Evolutionary conservation across 805 yeast species (phyloP).

Genomic region (Cyberlindnera americana): DNA sequence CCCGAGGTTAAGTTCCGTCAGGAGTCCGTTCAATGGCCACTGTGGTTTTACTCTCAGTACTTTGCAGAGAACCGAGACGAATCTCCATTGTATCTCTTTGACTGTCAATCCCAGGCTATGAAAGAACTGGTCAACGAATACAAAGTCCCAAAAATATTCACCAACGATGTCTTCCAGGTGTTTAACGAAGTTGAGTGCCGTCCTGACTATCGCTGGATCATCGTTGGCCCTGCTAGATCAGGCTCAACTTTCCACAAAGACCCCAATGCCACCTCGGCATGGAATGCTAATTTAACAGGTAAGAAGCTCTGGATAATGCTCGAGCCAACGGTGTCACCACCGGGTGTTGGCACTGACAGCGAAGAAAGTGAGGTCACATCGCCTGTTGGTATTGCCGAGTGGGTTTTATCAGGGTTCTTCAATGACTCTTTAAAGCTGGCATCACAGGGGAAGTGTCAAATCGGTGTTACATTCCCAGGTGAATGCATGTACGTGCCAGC

Average conservation of each 20-base stretch:
- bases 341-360: slow-evolving; percentile 76
- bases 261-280: slow-evolving; percentile 86
- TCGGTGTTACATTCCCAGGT: slow-evolving; percentile 76
- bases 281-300: slow-evolving; percentile 80
- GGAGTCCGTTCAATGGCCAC: slow-evolving; percentile 81
- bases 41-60: slow-evolving; percentile 59
- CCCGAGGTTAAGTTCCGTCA: slow-evolving; percentile 68
- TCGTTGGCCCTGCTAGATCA: slow-evolving; percentile 74
- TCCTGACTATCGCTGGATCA: slow-evolving; percentile 93
- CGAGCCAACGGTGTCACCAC: slow-evolving; percentile 73
- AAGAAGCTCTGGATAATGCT: slow-evolving; percentile 85
- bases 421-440: slow-evolving; percentile 59
- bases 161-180: slow-evolving; percentile 58
- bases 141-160: slow-evolving; percentile 49
- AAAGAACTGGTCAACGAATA: slow-evolving; percentile 51
- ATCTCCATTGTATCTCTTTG: slow-evolving; percentile 81
- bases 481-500: slow-evolving; percentile 88
- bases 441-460: slow-evolving; percentile 45
- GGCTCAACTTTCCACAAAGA: slow-evolving; percentile 94
- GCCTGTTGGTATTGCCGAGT: slow-evolving; percentile 90
- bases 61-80: slow-evolving; percentile 66
- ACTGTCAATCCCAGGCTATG: slow-evolving; percentile 73
- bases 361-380: slow-evolving; percentile 86
- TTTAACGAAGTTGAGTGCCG: slow-evolving; percentile 47
- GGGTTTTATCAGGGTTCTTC: slow-evolving; percentile 82